Conservation (phyloP, 1,284 basidiomycete species). For the Rhodotorula sp. region DNA sequence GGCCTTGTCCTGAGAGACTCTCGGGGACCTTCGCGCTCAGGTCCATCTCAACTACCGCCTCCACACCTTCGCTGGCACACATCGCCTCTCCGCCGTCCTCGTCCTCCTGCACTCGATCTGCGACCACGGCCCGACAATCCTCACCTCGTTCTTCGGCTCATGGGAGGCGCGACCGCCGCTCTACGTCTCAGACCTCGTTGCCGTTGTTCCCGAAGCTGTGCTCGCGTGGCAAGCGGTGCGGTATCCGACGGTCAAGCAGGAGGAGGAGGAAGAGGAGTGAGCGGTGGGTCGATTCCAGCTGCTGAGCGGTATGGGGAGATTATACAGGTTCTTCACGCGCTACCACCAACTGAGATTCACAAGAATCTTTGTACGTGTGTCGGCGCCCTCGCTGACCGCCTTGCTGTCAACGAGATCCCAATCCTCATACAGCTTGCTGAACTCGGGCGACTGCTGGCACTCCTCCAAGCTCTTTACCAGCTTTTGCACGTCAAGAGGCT, state of each 20-base stretch:
- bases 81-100: constrained; percentile 1
- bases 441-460: too few species aligned
- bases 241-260: neutral
- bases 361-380: too few species aligned
- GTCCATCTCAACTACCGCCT: constrained; percentile 2
- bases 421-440: too few species aligned
- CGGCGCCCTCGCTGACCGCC: too few species aligned
- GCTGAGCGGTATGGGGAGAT: too few species aligned
- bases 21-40: neutral
- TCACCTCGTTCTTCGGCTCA: neutral
- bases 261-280: constrained; percentile 8
- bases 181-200: neutral
- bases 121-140: neutral
- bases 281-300: too few species aligned
- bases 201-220: neutral
- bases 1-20: neutral
- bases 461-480: too few species aligned
- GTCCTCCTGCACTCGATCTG: neutral
- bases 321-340: too few species aligned
- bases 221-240: neutral
- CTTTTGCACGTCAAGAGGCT: too few species aligned
- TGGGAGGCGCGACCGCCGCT: neutral
- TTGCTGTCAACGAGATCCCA: too few species aligned
- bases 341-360: too few species aligned
- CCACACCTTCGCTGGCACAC: neutral